A percentile compares a stretch with the other conserved stretches of the same genome.
Conservation (phyloP, 2,329 filamentous ascomycete genomes). For the Diaporthe vaccinii region DNA sequence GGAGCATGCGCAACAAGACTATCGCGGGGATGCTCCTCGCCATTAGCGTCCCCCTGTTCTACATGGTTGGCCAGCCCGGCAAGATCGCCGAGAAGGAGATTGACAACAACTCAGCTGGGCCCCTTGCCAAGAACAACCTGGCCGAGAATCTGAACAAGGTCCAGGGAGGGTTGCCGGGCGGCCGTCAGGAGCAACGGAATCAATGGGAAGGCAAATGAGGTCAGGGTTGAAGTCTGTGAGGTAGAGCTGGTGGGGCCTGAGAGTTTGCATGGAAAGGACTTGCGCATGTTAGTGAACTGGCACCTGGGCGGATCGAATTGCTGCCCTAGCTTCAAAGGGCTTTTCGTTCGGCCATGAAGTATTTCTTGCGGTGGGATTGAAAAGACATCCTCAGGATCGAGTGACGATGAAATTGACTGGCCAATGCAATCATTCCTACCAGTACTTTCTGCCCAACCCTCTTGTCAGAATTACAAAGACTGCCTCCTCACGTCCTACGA, state of each 20-base stretch:
- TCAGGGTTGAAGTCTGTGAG: not conserved
- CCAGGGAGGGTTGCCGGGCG: not conserved
- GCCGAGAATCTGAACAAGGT: not conserved
- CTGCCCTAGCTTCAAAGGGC: not conserved
- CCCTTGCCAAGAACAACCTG: constrained; percentile 31
- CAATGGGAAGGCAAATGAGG: not conserved
- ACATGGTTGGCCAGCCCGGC: constrained; percentile 9
- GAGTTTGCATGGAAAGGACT: too few relatives aligned
- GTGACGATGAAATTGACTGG: too few relatives aligned
- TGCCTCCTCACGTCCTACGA: too few relatives aligned
- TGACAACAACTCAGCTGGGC: not conserved
- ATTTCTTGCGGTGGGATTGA: too few relatives aligned
- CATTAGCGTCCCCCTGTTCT: constrained; percentile 28
- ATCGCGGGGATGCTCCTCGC: constrained; percentile 6
- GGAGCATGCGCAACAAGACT: constrained; percentile 33
- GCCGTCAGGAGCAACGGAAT: constrained; percentile 2
- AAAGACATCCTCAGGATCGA: too few relatives aligned
- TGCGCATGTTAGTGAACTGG: not conserved
- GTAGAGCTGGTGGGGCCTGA: not conserved
- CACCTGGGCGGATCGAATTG: not conserved
- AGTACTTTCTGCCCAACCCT: too few relatives aligned
- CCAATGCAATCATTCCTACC: too few relatives aligned
- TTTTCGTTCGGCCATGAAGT: not conserved
- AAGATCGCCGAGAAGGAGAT: not conserved
- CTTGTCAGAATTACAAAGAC: too few relatives aligned